Conservation (phyloP, 176 grass and related monocot species). For the Melocanna baccifera region DNA sequence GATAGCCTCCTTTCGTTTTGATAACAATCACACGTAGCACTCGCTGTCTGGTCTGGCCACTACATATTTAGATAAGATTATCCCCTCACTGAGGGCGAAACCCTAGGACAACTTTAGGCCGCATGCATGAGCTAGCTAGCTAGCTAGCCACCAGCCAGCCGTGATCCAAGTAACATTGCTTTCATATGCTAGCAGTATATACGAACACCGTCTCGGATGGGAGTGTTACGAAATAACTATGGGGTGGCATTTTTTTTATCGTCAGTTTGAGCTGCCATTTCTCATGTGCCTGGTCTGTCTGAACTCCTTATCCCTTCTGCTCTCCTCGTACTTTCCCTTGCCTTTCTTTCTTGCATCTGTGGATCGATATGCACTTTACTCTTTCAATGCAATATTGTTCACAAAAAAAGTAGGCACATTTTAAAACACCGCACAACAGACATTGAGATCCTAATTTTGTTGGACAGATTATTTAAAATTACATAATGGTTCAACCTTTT, state of each 20-base stretch:
- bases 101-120: constrained; percentile 23
- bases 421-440: constrained; percentile 14
- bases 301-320: constrained; percentile 41
- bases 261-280: constrained; percentile 40
- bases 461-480: constrained; percentile 4
- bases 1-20: not conserved
- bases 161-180: not conserved
- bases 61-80: constrained; percentile 3
- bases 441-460: not conserved
- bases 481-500: constrained; percentile 14
- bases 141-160: not conserved
- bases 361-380: constrained; percentile 39
- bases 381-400: constrained; percentile 19
- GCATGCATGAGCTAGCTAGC: not conserved
- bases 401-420: constrained; percentile 15
- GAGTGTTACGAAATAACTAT: constrained; percentile 18
- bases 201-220: not conserved
- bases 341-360: constrained; percentile 20
- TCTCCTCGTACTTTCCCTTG: constrained; percentile 34
- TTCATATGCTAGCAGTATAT: constrained; percentile 22
- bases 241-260: constrained; percentile 12
- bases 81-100: not conserved
- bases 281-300: constrained; percentile 49
- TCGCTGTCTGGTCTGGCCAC: not conserved
- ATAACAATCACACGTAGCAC: not conserved